Evolutionary conservation across 176 grass and related monocot genomes (phyloP), one percentile per base, ranked within the genome.

Genomic region (Triticum turgidum): DNA sequence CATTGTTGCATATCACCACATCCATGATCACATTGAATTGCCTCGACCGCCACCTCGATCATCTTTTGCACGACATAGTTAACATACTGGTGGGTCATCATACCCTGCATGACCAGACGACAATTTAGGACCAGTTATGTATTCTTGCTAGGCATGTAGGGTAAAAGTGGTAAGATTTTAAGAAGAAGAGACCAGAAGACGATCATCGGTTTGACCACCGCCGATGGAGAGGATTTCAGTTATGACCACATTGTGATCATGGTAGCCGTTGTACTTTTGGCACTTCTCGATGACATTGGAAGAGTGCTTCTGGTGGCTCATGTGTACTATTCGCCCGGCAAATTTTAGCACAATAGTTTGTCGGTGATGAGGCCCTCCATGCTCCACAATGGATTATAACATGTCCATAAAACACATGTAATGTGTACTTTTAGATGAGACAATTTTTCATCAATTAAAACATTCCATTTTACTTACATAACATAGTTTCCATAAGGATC

Each of bases 261-360:
- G 7, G 21, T 38, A 72, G 84, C 70, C 44, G 10, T 89, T 85
- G 9, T 85, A 79, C 17, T 38, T 17, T 29, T 92, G 82, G 77
- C 85, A 81, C 27, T 92, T 90, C 62, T 94, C 87, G 35, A 97
- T 68, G 6, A 97, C 87, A 30, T 94, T 92, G 9, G 83, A 94
- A 41, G 85, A 62, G 65, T 68, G 89, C 67, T 92, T 94, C 9
- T 88, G 76, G 38, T 76, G 78, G 73, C 89, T 92, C 94, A 97
- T 85, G 4, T 21, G 17, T 27, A 92, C 59, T 11, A 94, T 32
- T 7, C 64, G 41, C 33, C 91, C 88, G 1, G 32, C 65, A 0
- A 94, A 90, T 9, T 63, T 85, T 1, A 22, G 29, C 44, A 92
- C 80, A 27, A 97, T 84, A 5, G 22, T 25, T 5, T 70, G 83